Conservation (phyloP, 306 rosid genomes). For the Vigna trinervia region DNA sequence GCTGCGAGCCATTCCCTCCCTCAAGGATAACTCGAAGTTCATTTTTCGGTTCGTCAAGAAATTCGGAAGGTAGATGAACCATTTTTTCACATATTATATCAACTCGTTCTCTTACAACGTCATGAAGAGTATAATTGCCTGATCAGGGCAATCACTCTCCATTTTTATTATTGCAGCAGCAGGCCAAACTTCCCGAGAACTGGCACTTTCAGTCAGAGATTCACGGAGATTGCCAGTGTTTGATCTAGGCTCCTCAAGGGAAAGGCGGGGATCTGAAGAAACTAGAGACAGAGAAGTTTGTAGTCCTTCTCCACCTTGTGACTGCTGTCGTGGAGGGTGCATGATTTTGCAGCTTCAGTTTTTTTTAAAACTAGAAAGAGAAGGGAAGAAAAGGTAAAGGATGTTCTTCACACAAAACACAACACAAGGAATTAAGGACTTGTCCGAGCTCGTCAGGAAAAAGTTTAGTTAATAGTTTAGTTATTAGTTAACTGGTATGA, state of each 20-base stretch:
- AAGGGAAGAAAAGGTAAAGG: slow-evolving; percentile 17
- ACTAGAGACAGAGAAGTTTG: slow-evolving; percentile 87
- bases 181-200: slow-evolving; percentile 94
- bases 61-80: slow-evolving; percentile 82
- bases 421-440: not conserved
- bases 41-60: slow-evolving; percentile 79
- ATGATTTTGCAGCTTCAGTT: slow-evolving; percentile 44
- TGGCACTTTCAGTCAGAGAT: slow-evolving; percentile 95
- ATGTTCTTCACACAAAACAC: not conserved
- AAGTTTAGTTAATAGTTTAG: no score
- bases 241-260: slow-evolving; percentile 89
- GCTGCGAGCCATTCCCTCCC: slow-evolving; percentile 87
- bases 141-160: slow-evolving; percentile 73
- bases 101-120: slow-evolving; percentile 87
- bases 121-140: slow-evolving; percentile 84
- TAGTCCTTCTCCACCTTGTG: slow-evolving; percentile 41
- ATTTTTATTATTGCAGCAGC: slow-evolving; percentile 54
- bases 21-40: slow-evolving; percentile 82
- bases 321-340: no score
- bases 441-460: no score
- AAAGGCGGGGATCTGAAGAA: slow-evolving; percentile 74
- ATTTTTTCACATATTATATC: slow-evolving; percentile 83
- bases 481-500: no score
- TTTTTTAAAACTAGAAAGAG: slow-evolving; percentile 61
- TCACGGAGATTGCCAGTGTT: slow-evolving; percentile 65